Percentiles rank a stretch among this genome's conserved stretches.
Conservation (phyloP, 2,329 filamentous ascomycete genomes). For the Lojkania enalia region DNA sequence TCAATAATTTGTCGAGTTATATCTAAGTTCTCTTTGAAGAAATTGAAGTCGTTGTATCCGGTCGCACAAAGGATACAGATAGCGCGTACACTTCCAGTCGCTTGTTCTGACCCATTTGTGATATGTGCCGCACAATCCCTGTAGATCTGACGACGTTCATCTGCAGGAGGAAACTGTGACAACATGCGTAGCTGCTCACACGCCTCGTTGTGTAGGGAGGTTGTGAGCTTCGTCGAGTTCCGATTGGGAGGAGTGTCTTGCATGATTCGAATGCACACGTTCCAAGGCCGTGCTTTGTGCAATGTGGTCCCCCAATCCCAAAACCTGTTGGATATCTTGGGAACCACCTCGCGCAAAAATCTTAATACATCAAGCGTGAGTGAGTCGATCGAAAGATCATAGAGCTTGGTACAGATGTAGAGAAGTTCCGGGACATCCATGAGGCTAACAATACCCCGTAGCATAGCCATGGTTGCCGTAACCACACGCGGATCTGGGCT, state of each 20-base stretch:
- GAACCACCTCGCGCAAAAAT: constrained; percentile 33
- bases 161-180: constrained; percentile 59
- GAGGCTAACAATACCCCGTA: constrained; percentile 54
- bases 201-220: constrained; percentile 67
- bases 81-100: constrained; percentile 73
- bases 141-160: constrained; percentile 66
- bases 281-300: constrained; percentile 50
- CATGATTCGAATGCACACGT: constrained; percentile 67
- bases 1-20: constrained; percentile 39
- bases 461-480: constrained; percentile 74
- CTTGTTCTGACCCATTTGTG: constrained; percentile 62
- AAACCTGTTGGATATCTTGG: constrained; percentile 22
- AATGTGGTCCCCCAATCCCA: constrained; percentile 17
- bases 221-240: constrained; percentile 61
- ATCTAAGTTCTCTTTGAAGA: constrained; percentile 31
- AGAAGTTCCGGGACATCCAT: constrained; percentile 53
- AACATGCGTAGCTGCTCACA: constrained; percentile 64
- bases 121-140: constrained; percentile 71
- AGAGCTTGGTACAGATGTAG: constrained; percentile 69
- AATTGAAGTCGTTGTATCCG: constrained; percentile 19
- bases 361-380: constrained; percentile 37
- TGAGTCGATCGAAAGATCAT: constrained; percentile 43
- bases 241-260: constrained; percentile 66
- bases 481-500: constrained; percentile 85
- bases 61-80: constrained; percentile 40